Evolutionary conservation across 495 filamentous ascomycete genomes (phyloP), one percentile per base, ranked within the genome.

Genomic region (Astrocystis sublimbata): DNA sequence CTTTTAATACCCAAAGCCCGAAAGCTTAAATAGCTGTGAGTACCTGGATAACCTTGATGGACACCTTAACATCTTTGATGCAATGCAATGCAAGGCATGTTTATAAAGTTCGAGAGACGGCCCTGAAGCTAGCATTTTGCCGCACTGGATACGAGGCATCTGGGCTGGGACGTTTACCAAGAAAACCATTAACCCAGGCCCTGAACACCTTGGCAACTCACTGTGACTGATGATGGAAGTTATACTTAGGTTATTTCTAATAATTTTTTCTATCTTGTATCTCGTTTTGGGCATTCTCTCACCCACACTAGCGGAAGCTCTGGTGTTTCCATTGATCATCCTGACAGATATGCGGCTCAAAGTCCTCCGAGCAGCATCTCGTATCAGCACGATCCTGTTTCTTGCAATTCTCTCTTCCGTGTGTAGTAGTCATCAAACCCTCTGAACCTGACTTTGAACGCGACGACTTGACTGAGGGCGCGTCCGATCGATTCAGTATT

Each of bases 401-500:
- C 41, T 10, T 45, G 3, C 5, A 41, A 23, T 26, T 12, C 21
- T 19, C 19, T 6, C 38, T 35, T 21, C 19, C 21, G 9, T 13
- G n/a, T 9, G 13, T 31, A 36, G 24, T 50, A 13, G 15, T 24
- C 1, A 9, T 24, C 1, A 19, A 1, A 36, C 26, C 17, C 7
- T 42, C 31, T 35, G 21, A 36, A 35, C 33, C 42, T 13, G 30
- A 49, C 33, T 31, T 56, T 4, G 60, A 47, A n/a, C 43, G 28
- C 15, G n/a, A 49, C 17, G 19, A 56, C 13, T 2, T 28, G n/a
- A 47, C 7, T 1, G 21, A 21, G 30, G 31, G 23, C 15, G 30
- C 6, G 10, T 55, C 49, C 5, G 51, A 40, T 41, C 28, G 50
- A 21, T 41, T 12, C 2, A 62, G 33, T 56, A 56, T 62, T n/a